Base-by-base conservation (phyloP, 176 grass and related monocot genomes). In the Oryza australiensis region DNA sequence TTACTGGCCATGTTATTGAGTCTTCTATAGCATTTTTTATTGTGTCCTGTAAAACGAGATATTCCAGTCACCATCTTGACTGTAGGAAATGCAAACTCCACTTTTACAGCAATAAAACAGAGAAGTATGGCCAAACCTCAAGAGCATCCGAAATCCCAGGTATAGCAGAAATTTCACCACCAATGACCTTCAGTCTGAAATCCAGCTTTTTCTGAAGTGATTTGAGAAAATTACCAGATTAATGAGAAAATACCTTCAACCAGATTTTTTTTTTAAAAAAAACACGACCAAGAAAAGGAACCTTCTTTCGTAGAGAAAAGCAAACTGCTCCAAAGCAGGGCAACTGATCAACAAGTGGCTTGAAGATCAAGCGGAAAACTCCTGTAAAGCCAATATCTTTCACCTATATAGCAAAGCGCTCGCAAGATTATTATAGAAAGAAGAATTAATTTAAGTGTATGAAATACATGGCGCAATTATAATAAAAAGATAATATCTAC, bases 11-110 rank as follows among this genome's bases (percentile, higher is more conserved):
- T 82, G 86, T 95, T 76, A 98, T 89, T 16, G 92, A 91, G 71
- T 98, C 96, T 83, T 98, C 96, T 71, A 98, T 75, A 65, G 96
- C 96, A 98, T 95, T 92, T 87, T 84, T 88, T 88, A 98, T 95
- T 18, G 88, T 98, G 75, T 86, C 91, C 93, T 98, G 86, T 66
- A 68, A 80, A 86, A 75, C 12, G 35, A 86, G 68, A 64, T 3
- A 67, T 43, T 84, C 1, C 13, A 87, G 10, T 18, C 37, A 62
- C 12, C n/a, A 71, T 43, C 62, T 85, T 71, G 88, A 64, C 72
- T 18, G 26, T 75, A 68, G 12, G 32, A 71, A 71, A 72, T 75
- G 32, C 15, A 65, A 57, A 76, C 10, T 64, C 29, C 27, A 84
- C 80, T 20, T 74, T 74, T 51, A 83, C 12, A 7, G 26, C 41